These are phyloP conservation scores for Acephala macrosclerotiorum DNA, from an alignment of 2,329 filamentous ascomycete species.

Conservation along the genomic window DNA sequence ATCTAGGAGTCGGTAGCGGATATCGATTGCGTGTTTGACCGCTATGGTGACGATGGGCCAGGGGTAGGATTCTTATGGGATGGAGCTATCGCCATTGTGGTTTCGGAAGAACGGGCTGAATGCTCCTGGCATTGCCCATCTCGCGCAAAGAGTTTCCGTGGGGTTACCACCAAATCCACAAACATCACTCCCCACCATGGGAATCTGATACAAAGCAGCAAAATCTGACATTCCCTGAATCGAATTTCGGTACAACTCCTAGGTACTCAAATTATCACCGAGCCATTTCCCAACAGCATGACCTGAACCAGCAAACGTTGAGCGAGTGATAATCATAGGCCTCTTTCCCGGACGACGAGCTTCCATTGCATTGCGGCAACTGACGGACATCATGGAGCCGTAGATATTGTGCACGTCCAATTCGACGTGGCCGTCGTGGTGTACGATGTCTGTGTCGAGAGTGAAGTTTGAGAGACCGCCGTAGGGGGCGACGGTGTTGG, in stretches of 20 bases:
- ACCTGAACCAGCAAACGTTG: constrained; percentile 79
- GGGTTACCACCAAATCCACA: constrained; percentile 77
- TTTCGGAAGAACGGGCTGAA: constrained; percentile 81
- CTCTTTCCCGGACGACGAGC: constrained; percentile 67
- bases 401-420: constrained; percentile 83
- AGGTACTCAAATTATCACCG: constrained; percentile 63
- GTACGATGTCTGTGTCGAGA: constrained; percentile 70
- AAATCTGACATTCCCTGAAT: constrained; percentile 67
- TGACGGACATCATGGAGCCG: constrained; percentile 73
- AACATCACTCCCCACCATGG: constrained; percentile 75
- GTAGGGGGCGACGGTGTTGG: constrained; percentile 10
- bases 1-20: constrained; percentile 77
- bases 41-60: constrained; percentile 68
- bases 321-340: constrained; percentile 77
- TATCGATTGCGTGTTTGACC: constrained; percentile 71
- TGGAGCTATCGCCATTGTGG: constrained; percentile 62
- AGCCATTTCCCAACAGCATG: constrained; percentile 67
- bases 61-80: constrained; percentile 74
- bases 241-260: constrained; percentile 64
- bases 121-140: constrained; percentile 74
- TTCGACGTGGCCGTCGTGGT: constrained; percentile 69
- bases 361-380: constrained; percentile 71
- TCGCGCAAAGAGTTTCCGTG: constrained; percentile 72
- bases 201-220: constrained; percentile 69
- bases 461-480: constrained; percentile 63